These are phyloP conservation scores for Spergularia marina DNA, from an alignment of 148 eudicot genomes.

Conservation along the genomic window DNA sequence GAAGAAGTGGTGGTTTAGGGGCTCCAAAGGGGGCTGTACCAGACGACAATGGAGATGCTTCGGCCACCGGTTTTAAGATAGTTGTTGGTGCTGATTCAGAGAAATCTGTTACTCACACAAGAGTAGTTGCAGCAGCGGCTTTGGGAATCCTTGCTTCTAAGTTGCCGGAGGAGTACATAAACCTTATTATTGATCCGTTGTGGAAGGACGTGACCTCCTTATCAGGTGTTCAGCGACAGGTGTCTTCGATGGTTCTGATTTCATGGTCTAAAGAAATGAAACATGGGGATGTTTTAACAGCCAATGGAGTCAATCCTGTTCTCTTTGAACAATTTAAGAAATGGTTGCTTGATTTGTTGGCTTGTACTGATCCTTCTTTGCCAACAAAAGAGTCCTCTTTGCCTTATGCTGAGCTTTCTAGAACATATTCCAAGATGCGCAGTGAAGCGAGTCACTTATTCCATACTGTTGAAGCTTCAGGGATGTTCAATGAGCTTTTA, in stretches of 20 bases:
- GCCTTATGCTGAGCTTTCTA: constrained; percentile 88
- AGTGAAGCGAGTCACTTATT: constrained; percentile 76
- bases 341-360: constrained; percentile 73
- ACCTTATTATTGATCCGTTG: constrained; percentile 61
- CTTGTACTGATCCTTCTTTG: constrained; percentile 81
- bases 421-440: constrained; percentile 93
- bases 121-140: constrained; percentile 83
- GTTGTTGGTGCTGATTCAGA: constrained; percentile 91
- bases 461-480: constrained; percentile 56
- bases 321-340: constrained; percentile 58
- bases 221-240: constrained; percentile 98
- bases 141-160: constrained; percentile 85
- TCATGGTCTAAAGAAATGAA: constrained; percentile 91
- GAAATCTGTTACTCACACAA: constrained; percentile 80
- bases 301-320: constrained; percentile 35
- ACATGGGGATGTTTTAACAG: constrained; percentile 26
- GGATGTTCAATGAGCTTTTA: constrained; percentile 43
- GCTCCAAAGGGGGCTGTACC: constrained; percentile 37
- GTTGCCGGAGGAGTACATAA: constrained; percentile 53
- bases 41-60: constrained; percentile 55
- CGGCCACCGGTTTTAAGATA: constrained; percentile 53
- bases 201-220: constrained; percentile 74
- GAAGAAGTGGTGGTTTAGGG: constrained; percentile 32
- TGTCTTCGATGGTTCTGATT: constrained; percentile 84
- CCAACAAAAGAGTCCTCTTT: constrained; percentile 82